Percentiles rank a stretch among this genome's conserved stretches.
These are phyloP conservation scores for Dictyophora rubrovolvata DNA, from an alignment of 768 basidiomycete species.

Conservation along the genomic window DNA sequence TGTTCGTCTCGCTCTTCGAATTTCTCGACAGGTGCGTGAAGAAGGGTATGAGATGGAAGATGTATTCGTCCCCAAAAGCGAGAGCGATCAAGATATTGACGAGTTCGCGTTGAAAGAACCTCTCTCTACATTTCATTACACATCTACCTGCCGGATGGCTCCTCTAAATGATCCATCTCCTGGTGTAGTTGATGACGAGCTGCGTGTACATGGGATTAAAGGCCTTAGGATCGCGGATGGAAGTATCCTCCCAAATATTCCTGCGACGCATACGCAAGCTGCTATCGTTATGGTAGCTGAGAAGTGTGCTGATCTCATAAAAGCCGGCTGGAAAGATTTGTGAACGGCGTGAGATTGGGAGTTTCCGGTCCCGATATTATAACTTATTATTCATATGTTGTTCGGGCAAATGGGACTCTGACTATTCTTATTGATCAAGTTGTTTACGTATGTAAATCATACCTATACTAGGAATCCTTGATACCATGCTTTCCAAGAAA, in stretches of 20 bases:
- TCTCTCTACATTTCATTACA: constrained; percentile 26
- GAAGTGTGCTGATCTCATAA: constrained; percentile 25
- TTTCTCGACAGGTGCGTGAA: constrained; percentile 17
- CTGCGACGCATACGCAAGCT: constrained; percentile 25
- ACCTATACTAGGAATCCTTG: no score
- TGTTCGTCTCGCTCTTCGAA: constrained; percentile 13
- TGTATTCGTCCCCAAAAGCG: constrained; percentile 17
- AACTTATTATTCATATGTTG: no score
- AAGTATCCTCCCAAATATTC: constrained; percentile 22
- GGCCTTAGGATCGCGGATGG: constrained; percentile 33
- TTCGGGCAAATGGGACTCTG: no score
- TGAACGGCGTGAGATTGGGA: no score
- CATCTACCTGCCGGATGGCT: constrained; percentile 29
- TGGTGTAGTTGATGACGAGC: constrained; percentile 38
- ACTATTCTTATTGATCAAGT: no score
- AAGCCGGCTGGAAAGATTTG: no score
- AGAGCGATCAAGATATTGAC: constrained; percentile 23
- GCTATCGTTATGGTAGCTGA: constrained; percentile 26
- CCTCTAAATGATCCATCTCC: constrained; percentile 15
- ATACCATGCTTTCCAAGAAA: no score
- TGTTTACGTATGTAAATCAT: no score
- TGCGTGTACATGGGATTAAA: constrained; percentile 35
- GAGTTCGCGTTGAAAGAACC: constrained; percentile 18
- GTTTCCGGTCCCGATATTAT: no score
- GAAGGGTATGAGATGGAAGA: constrained; percentile 20